phyloP scores from a whole-genome alignment of 2,329 filamentous ascomycete species.

The Helotiales sp. region DNA sequence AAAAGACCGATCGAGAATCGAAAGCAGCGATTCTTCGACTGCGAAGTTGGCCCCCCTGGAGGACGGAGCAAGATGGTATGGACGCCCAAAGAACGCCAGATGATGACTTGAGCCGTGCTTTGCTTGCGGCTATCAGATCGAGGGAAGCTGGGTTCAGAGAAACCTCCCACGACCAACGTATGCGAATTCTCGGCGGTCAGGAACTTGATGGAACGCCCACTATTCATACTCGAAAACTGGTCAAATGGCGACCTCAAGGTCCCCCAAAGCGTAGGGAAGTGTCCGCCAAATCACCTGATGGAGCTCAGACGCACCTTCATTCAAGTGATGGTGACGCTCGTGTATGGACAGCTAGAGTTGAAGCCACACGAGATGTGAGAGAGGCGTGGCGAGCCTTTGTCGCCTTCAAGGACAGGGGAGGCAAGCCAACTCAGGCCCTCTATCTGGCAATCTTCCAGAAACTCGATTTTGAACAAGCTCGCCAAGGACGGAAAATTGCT shows the following conservation, averaged over 20 bases:
- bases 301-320: background rate
- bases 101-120: conserved; percentile 59
- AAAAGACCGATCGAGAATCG: conserved; percentile 57
- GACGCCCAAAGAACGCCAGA: conserved; percentile 58
- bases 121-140: conserved; percentile 58
- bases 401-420: conserved; percentile 43
- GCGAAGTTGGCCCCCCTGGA: conserved; percentile 65
- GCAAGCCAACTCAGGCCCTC: conserved; percentile 50
- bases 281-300: background rate
- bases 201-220: conserved; percentile 57
- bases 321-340: background rate
- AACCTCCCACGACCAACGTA: conserved; percentile 52
- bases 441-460: conserved; percentile 67
- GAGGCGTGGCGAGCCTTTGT: conserved; percentile 61
- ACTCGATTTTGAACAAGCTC: conserved; percentile 48
- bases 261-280: background rate
- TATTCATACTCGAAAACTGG: conserved; percentile 56
- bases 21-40: conserved; percentile 54
- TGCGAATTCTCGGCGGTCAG: conserved; percentile 60
- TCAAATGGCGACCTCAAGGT: conserved; percentile 17
- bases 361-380: conserved; percentile 62
- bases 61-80: conserved; percentile 60
- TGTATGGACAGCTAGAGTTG: conserved; percentile 60
- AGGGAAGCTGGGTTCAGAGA: conserved; percentile 59
- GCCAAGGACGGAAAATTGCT: conserved; percentile 29